Evolutionary conservation across 257 asterid species (phyloP).

Genomic region (Solanum bukasovii): DNA sequence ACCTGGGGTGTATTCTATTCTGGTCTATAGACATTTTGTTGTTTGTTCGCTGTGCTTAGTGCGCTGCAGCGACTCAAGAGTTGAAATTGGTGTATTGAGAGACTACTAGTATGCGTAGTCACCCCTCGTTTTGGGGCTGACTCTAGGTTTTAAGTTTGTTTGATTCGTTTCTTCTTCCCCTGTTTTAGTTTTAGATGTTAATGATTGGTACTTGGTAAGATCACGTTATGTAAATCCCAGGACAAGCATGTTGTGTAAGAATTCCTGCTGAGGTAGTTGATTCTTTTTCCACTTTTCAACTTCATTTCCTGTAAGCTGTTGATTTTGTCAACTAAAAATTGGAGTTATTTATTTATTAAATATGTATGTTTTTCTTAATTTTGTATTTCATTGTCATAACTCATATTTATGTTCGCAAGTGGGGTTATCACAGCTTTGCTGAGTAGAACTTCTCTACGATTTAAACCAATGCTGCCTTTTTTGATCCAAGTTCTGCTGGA

Average conservation of each 20-base stretch:
- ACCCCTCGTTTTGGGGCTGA: not conserved
- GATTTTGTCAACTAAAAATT: not conserved
- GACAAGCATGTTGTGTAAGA: not conserved
- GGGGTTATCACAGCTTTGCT: not conserved
- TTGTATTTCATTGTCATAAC: not conserved
- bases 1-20: not conserved
- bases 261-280: not conserved
- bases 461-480: no score
- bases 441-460: not conserved
- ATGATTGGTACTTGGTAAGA: not conserved
- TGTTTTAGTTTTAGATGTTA: not conserved
- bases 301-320: not conserved
- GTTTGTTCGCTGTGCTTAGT: not conserved
- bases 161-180: not conserved
- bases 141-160: not conserved
- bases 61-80: not conserved
- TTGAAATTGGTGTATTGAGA: not conserved
- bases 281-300: not conserved
- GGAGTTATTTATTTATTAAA: not conserved
- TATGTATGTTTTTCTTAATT: not conserved
- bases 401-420: not conserved
- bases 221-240: not conserved
- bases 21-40: not conserved
- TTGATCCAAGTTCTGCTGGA: not conserved
- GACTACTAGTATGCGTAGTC: not conserved